Base-by-base conservation (phyloP, 495 filamentous ascomycete genomes). In the Diplogelasinospora grovesii region DNA sequence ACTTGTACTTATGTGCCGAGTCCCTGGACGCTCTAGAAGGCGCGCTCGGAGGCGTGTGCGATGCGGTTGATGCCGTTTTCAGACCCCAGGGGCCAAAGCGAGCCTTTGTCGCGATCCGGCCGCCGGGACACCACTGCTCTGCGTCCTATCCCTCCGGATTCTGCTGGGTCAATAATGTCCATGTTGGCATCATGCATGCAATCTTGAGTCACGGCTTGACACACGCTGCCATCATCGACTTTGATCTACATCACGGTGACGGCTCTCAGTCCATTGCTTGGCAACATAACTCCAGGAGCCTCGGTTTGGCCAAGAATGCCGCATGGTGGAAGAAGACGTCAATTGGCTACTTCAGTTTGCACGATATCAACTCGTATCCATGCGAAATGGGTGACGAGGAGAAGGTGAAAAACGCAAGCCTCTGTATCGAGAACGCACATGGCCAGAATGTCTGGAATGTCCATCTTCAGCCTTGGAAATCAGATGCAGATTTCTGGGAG, bases 151-250 rank as follows among this genome's bases (percentile, higher is more conserved):
- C 92, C 0, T 95, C 88, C 1, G 92, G 92, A 1, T 98, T 98
- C 60, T 98, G 92, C 64, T 98, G 92, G 92, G 61, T 98, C 40
- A 98, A 98, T 60, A 98, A 98, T 57, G 87, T 97, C 5, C 90
- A 96, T 56, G 87, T 97, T 22, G 93, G 92, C 0, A 94, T 97
- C 43, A 85, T 90, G 50, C 83, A 96, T 54, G 92, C 82, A 8
- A 80, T 84, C 4, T 73, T 85, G 41, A 76, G 72, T 34, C 80
- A 95, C 53, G 89, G 85, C 5, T 59, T 97, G 27, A 96, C 89
- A 0, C 92, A 97, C 59, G 90, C 88, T 0, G 92, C 88, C 4
- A 98, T 98, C 46, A 78, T 98, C 49, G 92, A 98, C 60, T 95
- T 97, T 54, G 92, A 98, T 59, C 66, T 98, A 5, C 92, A 98